phyloP scores from a whole-genome alignment of 2,329 filamentous ascomycete genomes.

The Aspergillus quadrilineatus region DNA sequence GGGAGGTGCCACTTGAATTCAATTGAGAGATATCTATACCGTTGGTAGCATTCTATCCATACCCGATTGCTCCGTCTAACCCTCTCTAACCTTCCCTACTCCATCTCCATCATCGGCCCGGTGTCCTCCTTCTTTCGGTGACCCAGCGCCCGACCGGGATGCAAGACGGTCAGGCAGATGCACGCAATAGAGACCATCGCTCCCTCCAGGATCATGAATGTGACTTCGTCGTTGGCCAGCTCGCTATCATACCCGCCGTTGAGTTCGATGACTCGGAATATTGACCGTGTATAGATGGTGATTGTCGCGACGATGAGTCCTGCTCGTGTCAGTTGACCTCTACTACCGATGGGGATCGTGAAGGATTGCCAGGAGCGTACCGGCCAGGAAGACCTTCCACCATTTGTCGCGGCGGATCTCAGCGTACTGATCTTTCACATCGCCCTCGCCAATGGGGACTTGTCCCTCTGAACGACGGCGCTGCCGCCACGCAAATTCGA shows the following conservation, averaged over 20 bases:
- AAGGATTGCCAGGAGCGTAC: background rate
- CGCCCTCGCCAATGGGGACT: background rate
- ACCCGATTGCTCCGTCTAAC: too few relatives aligned
- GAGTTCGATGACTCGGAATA: constrained; percentile 53
- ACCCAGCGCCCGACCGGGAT: constrained; percentile 2
- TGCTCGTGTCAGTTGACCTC: background rate
- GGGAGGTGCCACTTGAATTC: too few relatives aligned
- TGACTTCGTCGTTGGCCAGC: constrained; percentile 50
- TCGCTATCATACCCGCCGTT: constrained; percentile 47
- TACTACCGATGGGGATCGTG: background rate
- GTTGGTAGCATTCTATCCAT: too few relatives aligned
- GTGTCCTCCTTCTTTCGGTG: background rate
- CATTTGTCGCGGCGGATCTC: background rate
- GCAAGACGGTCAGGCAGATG: constrained; percentile 21
- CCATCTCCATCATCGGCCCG: background rate
- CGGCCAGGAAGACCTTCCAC: background rate
- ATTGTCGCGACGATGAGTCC: constrained; percentile 37
- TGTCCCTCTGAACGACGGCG: constrained; percentile 6
- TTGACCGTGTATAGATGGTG: constrained; percentile 49
- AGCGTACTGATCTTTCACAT: background rate
- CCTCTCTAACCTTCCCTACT: background rate
- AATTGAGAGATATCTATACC: too few relatives aligned
- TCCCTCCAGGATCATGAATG: constrained; percentile 55
- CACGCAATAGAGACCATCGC: constrained; percentile 52
- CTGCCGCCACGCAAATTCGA: constrained; percentile 52